Evolutionary conservation across 306 rosid species (phyloP).

Genomic region (Prunus campanulata): DNA sequence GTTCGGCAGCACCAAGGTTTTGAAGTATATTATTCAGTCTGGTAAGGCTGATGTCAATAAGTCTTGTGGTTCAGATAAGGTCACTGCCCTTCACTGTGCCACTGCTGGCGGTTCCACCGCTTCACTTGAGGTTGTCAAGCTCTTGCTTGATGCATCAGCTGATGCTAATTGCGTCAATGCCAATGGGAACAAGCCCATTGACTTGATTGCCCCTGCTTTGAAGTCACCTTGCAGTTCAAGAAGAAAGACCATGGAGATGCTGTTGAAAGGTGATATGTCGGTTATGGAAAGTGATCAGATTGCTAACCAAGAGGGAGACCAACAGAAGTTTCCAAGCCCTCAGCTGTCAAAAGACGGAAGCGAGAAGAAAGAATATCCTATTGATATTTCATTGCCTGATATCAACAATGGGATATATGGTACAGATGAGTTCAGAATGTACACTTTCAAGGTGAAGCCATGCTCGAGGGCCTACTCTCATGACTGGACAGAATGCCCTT

Average conservation of each 20-base stretch:
- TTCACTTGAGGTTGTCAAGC: constrained; percentile 65
- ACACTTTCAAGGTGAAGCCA: constrained; percentile 95
- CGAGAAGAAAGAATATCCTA: constrained; percentile 91
- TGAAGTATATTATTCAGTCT: constrained; percentile 57
- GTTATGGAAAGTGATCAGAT: constrained; percentile 36
- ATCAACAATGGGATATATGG: constrained; percentile 91
- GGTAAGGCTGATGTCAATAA: constrained; percentile 69
- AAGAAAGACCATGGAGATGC: constrained; percentile 69
- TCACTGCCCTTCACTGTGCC: constrained; percentile 94
- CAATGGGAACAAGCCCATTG: constrained; percentile 58
- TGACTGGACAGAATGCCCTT: constrained; percentile 99
- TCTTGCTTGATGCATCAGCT: constrained; percentile 76
- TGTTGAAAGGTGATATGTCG: constrained; percentile 51
- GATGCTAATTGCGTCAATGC: constrained; percentile 54
- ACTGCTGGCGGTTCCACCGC: constrained; percentile 71
- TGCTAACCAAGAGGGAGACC: constrained; percentile 44
- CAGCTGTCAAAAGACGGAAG: constrained; percentile 45
- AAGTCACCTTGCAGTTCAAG: constrained; percentile 41
- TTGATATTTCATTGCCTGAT: constrained; percentile 85
- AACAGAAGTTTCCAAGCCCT: constrained; percentile 26
- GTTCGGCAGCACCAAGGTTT: constrained; percentile 70
- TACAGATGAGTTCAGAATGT: constrained; percentile 91
- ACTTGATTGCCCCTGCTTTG: constrained; percentile 57
- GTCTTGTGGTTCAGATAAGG: constrained; percentile 71
- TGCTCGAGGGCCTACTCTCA: constrained; percentile 99